Conservation (phyloP, 345 rosid species). For the Zanthoxylum bungeanum region DNA sequence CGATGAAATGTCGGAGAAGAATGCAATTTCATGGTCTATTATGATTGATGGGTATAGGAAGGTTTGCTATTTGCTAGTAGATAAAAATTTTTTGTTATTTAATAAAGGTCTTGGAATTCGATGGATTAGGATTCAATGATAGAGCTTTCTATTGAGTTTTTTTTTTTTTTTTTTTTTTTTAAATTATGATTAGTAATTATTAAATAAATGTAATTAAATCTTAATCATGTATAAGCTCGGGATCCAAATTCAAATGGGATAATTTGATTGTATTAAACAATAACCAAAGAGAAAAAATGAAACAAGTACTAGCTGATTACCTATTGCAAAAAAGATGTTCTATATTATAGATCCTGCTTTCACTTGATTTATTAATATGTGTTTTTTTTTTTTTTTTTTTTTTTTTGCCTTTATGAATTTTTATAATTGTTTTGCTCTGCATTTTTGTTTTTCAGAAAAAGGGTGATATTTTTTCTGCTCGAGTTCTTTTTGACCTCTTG, state of each 20-base stretch:
- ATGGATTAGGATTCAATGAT: no score
- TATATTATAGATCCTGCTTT: not conserved
- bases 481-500: constrained; percentile 35
- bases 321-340: not conserved
- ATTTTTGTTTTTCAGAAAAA: constrained; percentile 7
- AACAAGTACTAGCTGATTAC: not conserved
- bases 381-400: not conserved
- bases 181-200: no score
- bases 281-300: not conserved
- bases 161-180: no score
- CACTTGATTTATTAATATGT: not conserved
- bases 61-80: constrained; percentile 14
- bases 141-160: no score
- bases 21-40: constrained; percentile 40
- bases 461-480: constrained; percentile 29
- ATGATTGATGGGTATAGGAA: constrained; percentile 44
- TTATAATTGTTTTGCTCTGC: not conserved
- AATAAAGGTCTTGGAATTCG: no score
- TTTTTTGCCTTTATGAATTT: not conserved
- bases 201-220: no score
- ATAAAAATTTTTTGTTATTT: not conserved
- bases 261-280: not conserved
- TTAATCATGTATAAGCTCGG: no score
- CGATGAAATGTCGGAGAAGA: constrained; percentile 39
- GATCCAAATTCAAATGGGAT: no score